Evolutionary conservation across 108 stramenopile genomes (phyloP).

Genomic region (Cylindrotheca closterium): DNA sequence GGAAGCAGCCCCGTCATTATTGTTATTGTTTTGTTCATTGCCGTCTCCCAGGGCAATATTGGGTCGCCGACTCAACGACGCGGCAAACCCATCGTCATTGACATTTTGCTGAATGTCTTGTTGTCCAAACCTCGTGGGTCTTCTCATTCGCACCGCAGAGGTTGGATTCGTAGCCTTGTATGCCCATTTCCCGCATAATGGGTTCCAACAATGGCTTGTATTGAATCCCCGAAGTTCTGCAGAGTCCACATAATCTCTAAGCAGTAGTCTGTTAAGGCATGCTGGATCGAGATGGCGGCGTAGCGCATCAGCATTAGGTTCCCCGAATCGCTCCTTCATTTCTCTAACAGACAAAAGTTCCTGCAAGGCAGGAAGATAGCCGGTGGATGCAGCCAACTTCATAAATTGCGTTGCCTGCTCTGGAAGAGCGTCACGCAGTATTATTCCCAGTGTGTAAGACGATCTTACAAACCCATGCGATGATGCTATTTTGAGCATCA

Average conservation of each 20-base stretch:
- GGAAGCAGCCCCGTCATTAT: too few species aligned
- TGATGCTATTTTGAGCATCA: constrained; percentile 61
- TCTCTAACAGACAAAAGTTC: constrained; percentile 62
- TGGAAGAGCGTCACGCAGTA: constrained; percentile 66
- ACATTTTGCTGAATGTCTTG: too few species aligned
- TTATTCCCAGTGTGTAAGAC: constrained; percentile 70
- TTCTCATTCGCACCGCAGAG: constrained; percentile 24
- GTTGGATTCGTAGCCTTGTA: constrained; percentile 54
- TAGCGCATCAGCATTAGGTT: constrained; percentile 63
- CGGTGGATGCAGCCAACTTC: constrained; percentile 44
- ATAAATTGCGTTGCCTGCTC: constrained; percentile 60
- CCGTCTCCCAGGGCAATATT: not conserved
- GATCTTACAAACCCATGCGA: constrained; percentile 58
- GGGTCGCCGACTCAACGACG: not conserved
- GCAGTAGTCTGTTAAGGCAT: constrained; percentile 63
- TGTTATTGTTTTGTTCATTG: not conserved
- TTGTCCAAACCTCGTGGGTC: constrained; percentile 14
- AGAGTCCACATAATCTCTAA: constrained; percentile 65
- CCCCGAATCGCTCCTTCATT: constrained; percentile 73
- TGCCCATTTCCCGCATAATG: constrained; percentile 84
- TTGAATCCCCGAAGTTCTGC: constrained; percentile 49
- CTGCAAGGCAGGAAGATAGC: constrained; percentile 74
- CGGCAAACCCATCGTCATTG: not conserved
- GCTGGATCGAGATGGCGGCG: constrained; percentile 66
- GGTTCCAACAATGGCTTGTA: constrained; percentile 91